Percentiles rank a stretch among this genome's conserved stretches.
Evolutionary conservation across 2,329 filamentous ascomycete genomes (phyloP).

Genomic region (Botrytis galanthina): DNA sequence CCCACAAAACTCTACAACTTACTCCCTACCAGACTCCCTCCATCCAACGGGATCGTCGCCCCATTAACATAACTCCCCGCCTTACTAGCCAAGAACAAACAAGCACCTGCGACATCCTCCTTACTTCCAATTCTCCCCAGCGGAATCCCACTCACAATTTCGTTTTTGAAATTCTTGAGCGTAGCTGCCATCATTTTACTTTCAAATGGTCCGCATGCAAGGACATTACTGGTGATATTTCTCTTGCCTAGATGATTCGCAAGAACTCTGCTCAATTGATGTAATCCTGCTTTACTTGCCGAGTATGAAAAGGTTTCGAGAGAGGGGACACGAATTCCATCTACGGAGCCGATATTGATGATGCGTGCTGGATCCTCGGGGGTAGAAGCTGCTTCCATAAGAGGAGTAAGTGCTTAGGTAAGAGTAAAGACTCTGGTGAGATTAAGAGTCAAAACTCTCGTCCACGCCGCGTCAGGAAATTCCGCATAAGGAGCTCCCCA

Average conservation of each 20-base stretch:
- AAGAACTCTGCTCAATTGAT: constrained; percentile 63
- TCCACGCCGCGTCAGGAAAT: constrained; percentile 59
- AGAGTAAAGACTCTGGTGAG: constrained; percentile 65
- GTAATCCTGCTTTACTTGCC: constrained; percentile 60
- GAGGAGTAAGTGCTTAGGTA: constrained; percentile 60
- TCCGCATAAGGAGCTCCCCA: constrained; percentile 61
- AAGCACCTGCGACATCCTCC: constrained; percentile 68
- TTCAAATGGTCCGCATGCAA: constrained; percentile 70
- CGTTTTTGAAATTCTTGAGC: constrained; percentile 55
- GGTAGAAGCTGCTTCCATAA: constrained; percentile 53
- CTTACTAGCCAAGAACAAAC: constrained; percentile 65
- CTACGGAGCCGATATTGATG: constrained; percentile 64
- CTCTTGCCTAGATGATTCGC: constrained; percentile 59
- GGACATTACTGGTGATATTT: constrained; percentile 62
- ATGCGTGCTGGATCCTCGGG: constrained; percentile 52
- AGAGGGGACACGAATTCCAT: constrained; percentile 58
- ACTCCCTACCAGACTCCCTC: constrained; percentile 48
- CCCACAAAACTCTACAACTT: constrained; percentile 43
- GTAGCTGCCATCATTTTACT: constrained; percentile 74
- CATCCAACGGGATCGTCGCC: constrained; percentile 61
- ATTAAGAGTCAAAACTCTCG: constrained; percentile 57
- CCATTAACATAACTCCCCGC: constrained; percentile 68
- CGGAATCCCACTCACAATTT: constrained; percentile 59
- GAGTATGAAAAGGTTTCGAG: constrained; percentile 61
- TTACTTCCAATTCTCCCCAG: constrained; percentile 64